Base-by-base conservation (phyloP, 768 basidiomycete genomes). In the Omphalotus guepiniiformis region DNA sequence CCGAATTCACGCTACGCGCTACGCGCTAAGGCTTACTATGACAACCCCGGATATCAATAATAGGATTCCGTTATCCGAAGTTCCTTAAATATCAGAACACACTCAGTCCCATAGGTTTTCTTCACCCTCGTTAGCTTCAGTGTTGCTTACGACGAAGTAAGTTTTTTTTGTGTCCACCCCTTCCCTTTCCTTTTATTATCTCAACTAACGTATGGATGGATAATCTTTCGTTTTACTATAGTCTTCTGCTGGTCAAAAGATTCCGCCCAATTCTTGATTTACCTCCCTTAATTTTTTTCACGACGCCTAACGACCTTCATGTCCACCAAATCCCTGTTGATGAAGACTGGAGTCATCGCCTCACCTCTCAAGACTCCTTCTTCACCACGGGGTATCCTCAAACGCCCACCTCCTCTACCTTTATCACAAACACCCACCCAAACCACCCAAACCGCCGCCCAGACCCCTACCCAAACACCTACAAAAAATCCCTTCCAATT, bases 91-190 rank as follows among this genome's bases (percentile, higher is more conserved):
- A n/a, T n/a, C n/a, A n/a, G n/a, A n/a, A n/a, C n/a, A n/a, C n/a
- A n/a, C n/a, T n/a, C n/a, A n/a, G n/a, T n/a, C n/a, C n/a, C n/a
- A 37, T n/a, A 32, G 30, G 30, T 8, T 6, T 37, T 37, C 21
- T 21, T 37, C 21, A 7, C 35, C 5, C n/a, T n/a, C 30, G 9
- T 8, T 29, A 46, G 44, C 44, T 36, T 46, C 44, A 46, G 44
- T 29, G 44, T 46, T 46, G 44, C 35, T 46, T 44, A 23, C 44
- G n/a, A 37, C 22, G 44, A 46, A 46, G 44, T 46, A 26, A 27
- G 44, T 27, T 9, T 21, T 36, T 35, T 3, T 22, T 37, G n/a
- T n/a, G n/a, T n/a, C n/a, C n/a, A n/a, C n/a, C n/a, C n/a, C n/a
- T n/a, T n/a, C n/a, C n/a, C n/a, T n/a, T n/a, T n/a, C n/a, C n/a